Percentiles rank a stretch among this genome's conserved stretches.
Evolutionary conservation across 2,329 filamentous ascomycete genomes (phyloP).

Genomic region (Onygenales sp.): DNA sequence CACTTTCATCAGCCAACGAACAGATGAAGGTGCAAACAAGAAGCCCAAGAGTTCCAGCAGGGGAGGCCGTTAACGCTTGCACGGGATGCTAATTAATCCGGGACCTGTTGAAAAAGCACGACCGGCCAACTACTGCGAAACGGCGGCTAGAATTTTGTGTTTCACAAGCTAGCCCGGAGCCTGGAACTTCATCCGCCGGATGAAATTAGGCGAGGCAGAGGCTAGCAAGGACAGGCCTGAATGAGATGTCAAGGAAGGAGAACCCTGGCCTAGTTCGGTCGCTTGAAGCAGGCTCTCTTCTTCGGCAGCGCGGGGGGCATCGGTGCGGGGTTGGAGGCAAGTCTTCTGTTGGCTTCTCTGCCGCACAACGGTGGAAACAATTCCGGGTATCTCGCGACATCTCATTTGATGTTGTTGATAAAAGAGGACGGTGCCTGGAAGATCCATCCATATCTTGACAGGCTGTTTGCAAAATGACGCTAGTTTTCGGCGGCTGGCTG

Average conservation of each 20-base stretch:
- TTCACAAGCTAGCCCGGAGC: background rate
- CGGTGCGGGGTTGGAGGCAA: background rate
- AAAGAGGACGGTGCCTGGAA: background rate
- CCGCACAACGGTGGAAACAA: background rate
- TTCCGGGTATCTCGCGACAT: background rate
- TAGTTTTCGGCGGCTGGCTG: background rate
- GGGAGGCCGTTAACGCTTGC: background rate
- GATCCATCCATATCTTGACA: background rate
- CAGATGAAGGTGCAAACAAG: background rate
- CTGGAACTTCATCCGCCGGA: background rate
- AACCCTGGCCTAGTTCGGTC: background rate
- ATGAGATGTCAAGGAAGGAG: background rate
- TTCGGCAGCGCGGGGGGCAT: background rate
- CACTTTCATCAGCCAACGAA: background rate
- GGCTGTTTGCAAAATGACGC: background rate
- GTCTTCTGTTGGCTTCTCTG: background rate
- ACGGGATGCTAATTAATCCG: background rate
- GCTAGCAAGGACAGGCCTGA: background rate
- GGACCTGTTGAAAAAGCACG: background rate
- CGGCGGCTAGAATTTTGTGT: background rate
- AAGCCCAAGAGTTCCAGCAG: background rate
- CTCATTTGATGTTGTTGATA: background rate
- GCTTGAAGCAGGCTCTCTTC: background rate
- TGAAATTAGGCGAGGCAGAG: background rate
- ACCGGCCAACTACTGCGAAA: background rate